Percentiles rank a stretch among this genome's conserved stretches.
phyloP scores from a whole-genome alignment of 768 basidiomycete genomes.

The Collybiopsis luxurians region DNA sequence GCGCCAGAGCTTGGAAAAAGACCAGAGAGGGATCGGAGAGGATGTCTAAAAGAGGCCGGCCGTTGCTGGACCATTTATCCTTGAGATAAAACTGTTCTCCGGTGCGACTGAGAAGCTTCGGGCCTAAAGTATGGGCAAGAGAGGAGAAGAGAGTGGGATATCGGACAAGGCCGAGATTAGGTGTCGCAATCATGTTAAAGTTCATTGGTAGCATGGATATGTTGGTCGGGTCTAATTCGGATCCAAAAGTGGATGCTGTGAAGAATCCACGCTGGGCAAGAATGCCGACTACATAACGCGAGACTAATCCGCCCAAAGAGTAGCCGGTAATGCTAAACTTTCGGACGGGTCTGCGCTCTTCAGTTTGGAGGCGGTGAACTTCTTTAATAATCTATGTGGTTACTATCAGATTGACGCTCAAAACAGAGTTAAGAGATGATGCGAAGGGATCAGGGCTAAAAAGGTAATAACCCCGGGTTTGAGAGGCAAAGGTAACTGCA shows the following conservation, averaged over 20 bases:
- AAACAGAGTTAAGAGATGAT: no score
- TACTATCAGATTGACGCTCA: not conserved
- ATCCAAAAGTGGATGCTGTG: constrained; percentile 5
- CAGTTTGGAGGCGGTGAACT: constrained; percentile 46
- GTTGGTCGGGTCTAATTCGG: not conserved
- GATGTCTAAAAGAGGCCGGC: constrained; percentile 49
- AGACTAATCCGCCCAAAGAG: constrained; percentile 75
- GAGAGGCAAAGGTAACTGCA: not conserved
- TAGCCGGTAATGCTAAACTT: constrained; percentile 79
- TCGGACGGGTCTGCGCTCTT: constrained; percentile 52
- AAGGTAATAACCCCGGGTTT: not conserved
- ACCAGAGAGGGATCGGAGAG: constrained; percentile 70
- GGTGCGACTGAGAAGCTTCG: constrained; percentile 52
- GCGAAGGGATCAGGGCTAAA: no score
- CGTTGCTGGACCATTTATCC: constrained; percentile 52
- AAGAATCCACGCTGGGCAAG: constrained; percentile 38
- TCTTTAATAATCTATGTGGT: not conserved
- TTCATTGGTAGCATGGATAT: constrained; percentile 40
- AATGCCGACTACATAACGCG: constrained; percentile 70
- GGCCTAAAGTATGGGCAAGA: constrained; percentile 41
- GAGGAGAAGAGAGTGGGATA: constrained; percentile 42
- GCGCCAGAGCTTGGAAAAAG: constrained; percentile 69
- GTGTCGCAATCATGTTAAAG: constrained; percentile 64
- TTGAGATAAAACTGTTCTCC: constrained; percentile 53
- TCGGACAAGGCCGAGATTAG: constrained; percentile 54